A percentile compares a stretch with the other conserved stretches of the same genome.
Conservation (phyloP, 78 protist species). For the Salpingoeca rosetta region DNA sequence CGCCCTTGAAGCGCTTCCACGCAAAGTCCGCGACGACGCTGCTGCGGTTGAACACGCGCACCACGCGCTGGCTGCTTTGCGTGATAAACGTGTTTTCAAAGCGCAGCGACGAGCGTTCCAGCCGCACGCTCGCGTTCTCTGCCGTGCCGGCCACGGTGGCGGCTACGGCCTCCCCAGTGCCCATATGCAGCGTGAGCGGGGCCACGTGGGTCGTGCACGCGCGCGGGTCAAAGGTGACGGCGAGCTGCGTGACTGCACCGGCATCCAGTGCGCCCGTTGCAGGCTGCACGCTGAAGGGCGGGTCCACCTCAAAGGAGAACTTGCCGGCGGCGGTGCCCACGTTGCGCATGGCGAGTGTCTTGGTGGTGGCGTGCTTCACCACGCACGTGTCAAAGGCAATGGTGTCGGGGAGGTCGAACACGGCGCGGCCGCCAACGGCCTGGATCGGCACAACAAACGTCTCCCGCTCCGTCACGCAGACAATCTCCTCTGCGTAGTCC, state of each 20-base stretch:
- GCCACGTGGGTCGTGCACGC: background rate
- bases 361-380: background rate
- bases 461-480: conserved; percentile 49
- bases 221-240: conserved; percentile 8
- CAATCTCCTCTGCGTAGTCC: conserved; percentile 45
- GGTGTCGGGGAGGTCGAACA: conserved; percentile 32
- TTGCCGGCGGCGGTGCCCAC: conserved; percentile 20
- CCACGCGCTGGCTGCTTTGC: conserved; percentile 15
- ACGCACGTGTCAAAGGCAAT: conserved; percentile 28
- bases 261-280: background rate
- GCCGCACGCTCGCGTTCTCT: conserved; percentile 19
- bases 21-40: conserved; percentile 1
- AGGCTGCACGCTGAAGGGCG: conserved; percentile 28
- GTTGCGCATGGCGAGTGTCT: conserved; percentile 37
- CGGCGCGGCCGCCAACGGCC: conserved; percentile 48
- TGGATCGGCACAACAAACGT: conserved; percentile 47
- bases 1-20: conserved; percentile 13
- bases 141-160: conserved; percentile 9
- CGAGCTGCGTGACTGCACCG: background rate
- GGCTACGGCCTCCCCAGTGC: conserved; percentile 29
- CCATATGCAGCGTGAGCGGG: conserved; percentile 6
- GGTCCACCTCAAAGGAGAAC: background rate
- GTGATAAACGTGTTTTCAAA: conserved; percentile 35
- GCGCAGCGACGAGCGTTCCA: conserved; percentile 11
- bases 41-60: conserved; percentile 36